Conservation (phyloP, 345 rosid species). For the Passiflora organensis region DNA sequence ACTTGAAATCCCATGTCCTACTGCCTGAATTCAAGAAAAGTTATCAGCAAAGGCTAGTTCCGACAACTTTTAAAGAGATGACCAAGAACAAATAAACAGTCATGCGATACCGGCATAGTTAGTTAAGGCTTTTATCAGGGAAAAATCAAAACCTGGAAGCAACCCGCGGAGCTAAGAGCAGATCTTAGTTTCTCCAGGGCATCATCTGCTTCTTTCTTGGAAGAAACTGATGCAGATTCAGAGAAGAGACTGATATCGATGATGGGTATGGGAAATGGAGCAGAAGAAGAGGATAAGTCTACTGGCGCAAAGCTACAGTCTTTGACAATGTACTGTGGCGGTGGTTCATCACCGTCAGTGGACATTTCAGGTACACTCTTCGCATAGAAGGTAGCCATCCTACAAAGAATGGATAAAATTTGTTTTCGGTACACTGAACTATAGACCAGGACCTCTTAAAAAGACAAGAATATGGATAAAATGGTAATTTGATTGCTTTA, state of each 20-base stretch:
- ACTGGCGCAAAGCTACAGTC: not conserved
- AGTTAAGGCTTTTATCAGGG: no score
- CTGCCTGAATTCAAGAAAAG: conserved; percentile 30
- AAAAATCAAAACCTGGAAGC: not conserved
- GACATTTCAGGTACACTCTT: not conserved
- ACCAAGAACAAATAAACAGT: no score
- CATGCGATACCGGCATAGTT: no score
- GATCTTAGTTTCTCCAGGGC: not conserved
- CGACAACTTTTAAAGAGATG: no score
- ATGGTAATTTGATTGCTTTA: no score
- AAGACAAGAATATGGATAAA: no score
- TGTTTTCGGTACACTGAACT: no score
- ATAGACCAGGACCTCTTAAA: no score
- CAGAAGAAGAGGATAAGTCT: not conserved
- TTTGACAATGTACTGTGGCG: not conserved
- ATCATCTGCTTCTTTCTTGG: not conserved
- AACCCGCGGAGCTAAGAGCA: not conserved
- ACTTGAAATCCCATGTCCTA: conserved; percentile 50
- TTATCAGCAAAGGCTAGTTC: not conserved
- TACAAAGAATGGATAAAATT: no score
- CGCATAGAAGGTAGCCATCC: no score
- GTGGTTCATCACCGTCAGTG: not conserved
- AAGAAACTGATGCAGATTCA: not conserved
- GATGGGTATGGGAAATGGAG: not conserved
- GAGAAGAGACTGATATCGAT: not conserved